Conservation (phyloP, 345 rosid genomes). For the Crucihimalaya himalaica region DNA sequence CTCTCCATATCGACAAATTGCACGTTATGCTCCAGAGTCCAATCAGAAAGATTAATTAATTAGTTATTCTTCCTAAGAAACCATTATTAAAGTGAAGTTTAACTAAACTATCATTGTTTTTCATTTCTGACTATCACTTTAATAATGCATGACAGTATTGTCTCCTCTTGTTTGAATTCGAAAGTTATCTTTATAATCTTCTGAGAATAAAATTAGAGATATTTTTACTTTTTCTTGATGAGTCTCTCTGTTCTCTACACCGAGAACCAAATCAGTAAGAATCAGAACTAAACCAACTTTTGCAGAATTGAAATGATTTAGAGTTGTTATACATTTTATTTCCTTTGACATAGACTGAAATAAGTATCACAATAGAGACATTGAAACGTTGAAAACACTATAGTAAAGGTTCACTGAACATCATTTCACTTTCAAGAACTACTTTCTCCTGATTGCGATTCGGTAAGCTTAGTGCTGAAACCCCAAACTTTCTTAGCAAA, state of each 20-base stretch:
- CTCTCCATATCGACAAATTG: conserved; percentile 17
- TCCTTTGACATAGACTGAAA: not conserved
- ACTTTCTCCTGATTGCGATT: conserved; percentile 24
- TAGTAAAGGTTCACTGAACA: not conserved
- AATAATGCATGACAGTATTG: conserved; percentile 28
- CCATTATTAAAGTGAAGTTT: not conserved
- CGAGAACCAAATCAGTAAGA: not conserved
- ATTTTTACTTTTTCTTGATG: not conserved
- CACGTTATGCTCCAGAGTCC: conserved; percentile 27
- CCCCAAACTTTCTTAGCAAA: conserved; percentile 58
- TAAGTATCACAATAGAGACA: not conserved
- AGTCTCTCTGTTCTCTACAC: not conserved
- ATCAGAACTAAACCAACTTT: conserved; percentile 15
- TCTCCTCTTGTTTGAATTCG: conserved; percentile 26
- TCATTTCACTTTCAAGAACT: conserved; percentile 13
- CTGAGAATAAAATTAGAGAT: not conserved
- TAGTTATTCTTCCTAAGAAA: conserved; percentile 1
- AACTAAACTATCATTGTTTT: not conserved
- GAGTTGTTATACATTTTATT: conserved; percentile 1
- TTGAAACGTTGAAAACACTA: not conserved
- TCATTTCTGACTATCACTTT: conserved; percentile 3
- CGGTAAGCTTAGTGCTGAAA: conserved; percentile 43
- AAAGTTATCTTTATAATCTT: not conserved
- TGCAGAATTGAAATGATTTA: not conserved
- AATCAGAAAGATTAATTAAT: conserved; percentile 2